Base-by-base conservation (phyloP, 2,329 filamentous ascomycete genomes). In the Trichoderma semiorbis region DNA sequence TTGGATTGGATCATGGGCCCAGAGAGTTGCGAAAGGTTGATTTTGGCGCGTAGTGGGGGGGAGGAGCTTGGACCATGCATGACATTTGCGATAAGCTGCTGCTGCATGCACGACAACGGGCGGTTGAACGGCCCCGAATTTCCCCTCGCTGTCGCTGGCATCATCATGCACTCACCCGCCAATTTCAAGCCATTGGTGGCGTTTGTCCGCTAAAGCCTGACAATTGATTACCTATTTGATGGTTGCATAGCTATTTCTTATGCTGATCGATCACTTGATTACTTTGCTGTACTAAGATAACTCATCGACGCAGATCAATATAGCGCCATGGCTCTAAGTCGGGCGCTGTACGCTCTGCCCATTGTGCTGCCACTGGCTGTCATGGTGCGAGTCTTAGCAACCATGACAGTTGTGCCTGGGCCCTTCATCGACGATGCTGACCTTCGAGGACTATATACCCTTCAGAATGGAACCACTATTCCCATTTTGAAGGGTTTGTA, bases 401-500 rank as follows among this genome's bases (percentile, higher is more conserved):
- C 58, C 3, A 66, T 72, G 71, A 21, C 26, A 7, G 68, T 24
- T 10, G 24, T 55, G 14, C 16, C 66, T n/a, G 30, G 21, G 8
- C 36, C 68, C 1, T 26, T 32, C 14, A 62, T 71, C 7, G 34
- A 61, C 5, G 43, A 67, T 5, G 24, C 36, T 26, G 5, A 14
- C 18, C 55, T 18, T 12, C 53, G 57, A n/a, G 60, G 68, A 7
- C 50, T 36, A 26, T 66, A 50, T 34, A 30, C 34, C 7, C 61
- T 71, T n/a, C 61, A 57, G 39, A 26, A 70, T 39, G 71, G 68
- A 26, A 63, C 36, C 8, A 67, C 24, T 30, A 73, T 76, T 0
- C 73, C 72, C 0, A 5, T 80, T 0, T 32, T 74, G 1, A 72
- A 61, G 2, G n/a, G 55, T 0, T 78, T 78, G 16, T 79, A 78